phyloP scores from a whole-genome alignment of 148 eudicot genomes.

The Hydrangea macrophylla region DNA sequence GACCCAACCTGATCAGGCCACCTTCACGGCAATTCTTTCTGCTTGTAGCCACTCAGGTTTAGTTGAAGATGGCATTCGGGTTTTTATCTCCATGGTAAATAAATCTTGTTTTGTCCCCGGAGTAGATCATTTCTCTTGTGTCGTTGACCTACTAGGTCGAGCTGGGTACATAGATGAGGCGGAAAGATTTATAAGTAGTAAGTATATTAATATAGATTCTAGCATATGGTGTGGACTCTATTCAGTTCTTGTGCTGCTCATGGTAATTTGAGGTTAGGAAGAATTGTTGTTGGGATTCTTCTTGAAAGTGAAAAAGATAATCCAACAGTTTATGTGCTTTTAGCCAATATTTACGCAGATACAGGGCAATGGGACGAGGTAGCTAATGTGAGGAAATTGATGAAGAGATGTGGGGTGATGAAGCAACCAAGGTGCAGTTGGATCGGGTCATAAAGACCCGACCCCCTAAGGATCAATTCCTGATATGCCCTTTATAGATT shows the following conservation, averaged over 20 bases:
- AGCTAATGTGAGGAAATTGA: conserved; percentile 55
- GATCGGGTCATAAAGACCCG: conserved; percentile 32
- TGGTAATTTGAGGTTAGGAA: conserved; percentile 61
- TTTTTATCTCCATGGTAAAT: conserved; percentile 62
- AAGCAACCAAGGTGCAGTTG: conserved; percentile 81
- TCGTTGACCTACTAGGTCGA: conserved; percentile 69
- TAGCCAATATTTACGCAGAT: conserved; percentile 74
- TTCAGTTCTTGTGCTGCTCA: conserved; percentile 68
- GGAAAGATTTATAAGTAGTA: conserved; percentile 40
- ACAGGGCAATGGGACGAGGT: conserved; percentile 85
- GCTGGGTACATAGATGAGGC: conserved; percentile 73
- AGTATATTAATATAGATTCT: conserved; percentile 30
- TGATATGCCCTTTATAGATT: not conserved
- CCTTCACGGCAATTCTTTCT: conserved; percentile 67
- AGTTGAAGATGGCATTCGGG: conserved; percentile 47
- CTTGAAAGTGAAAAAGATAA: conserved; percentile 43
- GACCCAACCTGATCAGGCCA: conserved; percentile 57
- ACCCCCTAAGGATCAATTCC: not conserved
- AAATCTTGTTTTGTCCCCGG: conserved; percentile 46
- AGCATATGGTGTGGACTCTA: conserved; percentile 69
- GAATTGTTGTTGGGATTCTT: conserved; percentile 56
- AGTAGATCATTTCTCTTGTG: conserved; percentile 62
- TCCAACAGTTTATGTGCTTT: conserved; percentile 56
- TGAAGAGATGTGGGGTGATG: conserved; percentile 47
- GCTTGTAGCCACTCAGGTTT: conserved; percentile 89